Evolutionary conservation across 2,329 filamentous ascomycete genomes (phyloP), one percentile per base, ranked within the genome.

Genomic region (Curvularia sp.): DNA sequence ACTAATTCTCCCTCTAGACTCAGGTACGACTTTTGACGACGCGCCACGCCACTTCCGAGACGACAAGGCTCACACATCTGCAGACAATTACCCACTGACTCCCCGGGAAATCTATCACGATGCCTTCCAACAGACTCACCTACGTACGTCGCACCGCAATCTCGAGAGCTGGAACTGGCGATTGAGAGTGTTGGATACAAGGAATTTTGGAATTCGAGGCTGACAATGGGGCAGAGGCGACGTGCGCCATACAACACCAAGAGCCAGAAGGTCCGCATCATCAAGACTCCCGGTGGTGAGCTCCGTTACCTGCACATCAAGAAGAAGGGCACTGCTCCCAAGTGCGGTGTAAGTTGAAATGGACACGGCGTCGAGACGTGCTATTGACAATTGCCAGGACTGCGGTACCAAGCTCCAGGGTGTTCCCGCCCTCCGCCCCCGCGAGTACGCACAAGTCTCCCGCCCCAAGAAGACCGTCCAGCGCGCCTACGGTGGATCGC

Each of bases 401-500:
- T 99, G 96, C 80, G 95, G 95, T 79, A 88, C 88, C 85, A 98
- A 98, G 87, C 90, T 99, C 78, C 88, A 92, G 80, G 95, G 95
- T 83, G 93, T 99, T 78, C 96, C 95, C 77, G 95, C 96, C 77
- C 94, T 99, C 80, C 93, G 95, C 80, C 95, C 95, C 79, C 93
- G 93, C 85, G 92, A 99, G 87, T 99, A 99, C 85, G 86, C 95
- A 76, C 89, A 90, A 80, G 90, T 99, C 84, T 97, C 93, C 79
- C 93, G 94, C 84, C 94, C 96, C 80, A 93, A 97, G 89, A 99
- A 99, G 92, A 97, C 92, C 77, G 95, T 99, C 81, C 92, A 95
- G 86, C 93, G 95, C 77, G 93, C 95, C 78, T 99, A 99, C 82
- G 74, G 95, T 82, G 95, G 95, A 79, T 97, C 93, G 77, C 92